These are phyloP conservation scores for Pholiota conissans DNA, from an alignment of 768 basidiomycete genomes.

Conservation along the genomic window DNA sequence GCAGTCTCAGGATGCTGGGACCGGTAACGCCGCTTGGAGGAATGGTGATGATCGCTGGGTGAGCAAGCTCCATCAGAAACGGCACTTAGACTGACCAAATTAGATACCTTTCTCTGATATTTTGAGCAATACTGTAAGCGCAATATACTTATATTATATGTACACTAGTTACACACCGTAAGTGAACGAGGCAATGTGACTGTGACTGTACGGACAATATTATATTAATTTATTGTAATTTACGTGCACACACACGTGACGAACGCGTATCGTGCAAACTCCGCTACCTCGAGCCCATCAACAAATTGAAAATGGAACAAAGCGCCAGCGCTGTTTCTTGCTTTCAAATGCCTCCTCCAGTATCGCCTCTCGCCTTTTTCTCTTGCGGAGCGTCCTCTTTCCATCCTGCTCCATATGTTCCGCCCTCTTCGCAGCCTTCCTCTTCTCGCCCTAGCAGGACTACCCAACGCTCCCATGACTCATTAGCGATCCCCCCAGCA, in stretches of 20 bases:
- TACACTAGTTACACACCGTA: too few species aligned
- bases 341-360: constrained; percentile 20
- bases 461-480: constrained; percentile 35
- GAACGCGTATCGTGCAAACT: constrained; percentile 40
- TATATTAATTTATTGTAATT: too few species aligned
- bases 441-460: constrained; percentile 24
- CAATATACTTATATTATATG: too few species aligned
- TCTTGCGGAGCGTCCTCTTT: constrained; percentile 63
- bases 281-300: constrained; percentile 34
- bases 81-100: neutral
- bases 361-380: constrained; percentile 60
- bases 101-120: constrained; percentile 56
- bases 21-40: constrained; percentile 72
- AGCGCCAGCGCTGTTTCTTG: constrained; percentile 11
- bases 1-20: constrained; percentile 51
- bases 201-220: too few species aligned
- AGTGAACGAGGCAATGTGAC: too few species aligned
- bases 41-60: constrained; percentile 68
- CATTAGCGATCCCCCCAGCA: constrained; percentile 46
- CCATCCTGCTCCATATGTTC: constrained; percentile 64
- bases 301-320: constrained; percentile 21
- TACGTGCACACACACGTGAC: too few species aligned
- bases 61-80: constrained; percentile 31
- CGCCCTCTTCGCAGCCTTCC: constrained; percentile 27
- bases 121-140: too few species aligned